A percentile compares a stretch with the other conserved stretches of the same genome.
Evolutionary conservation across 306 rosid genomes (phyloP).

Genomic region (Castanea sativa): DNA sequence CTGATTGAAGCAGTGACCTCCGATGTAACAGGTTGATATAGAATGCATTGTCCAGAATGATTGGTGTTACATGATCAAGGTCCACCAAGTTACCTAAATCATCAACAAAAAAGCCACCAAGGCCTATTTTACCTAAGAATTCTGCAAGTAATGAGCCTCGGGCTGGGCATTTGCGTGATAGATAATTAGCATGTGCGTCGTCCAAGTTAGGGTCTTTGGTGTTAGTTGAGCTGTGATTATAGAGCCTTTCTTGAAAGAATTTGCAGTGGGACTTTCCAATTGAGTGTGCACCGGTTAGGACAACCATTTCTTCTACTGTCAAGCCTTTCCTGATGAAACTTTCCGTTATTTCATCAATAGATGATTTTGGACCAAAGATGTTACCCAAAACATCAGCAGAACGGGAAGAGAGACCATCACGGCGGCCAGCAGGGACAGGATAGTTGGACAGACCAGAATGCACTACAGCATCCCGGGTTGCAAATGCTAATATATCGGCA

Average conservation of each 20-base stretch:
- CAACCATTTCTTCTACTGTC: slow-evolving; percentile 46
- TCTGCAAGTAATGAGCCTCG: neutral
- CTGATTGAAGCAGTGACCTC: slow-evolving; percentile 42
- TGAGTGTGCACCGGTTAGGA: slow-evolving; percentile 61
- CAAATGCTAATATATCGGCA: slow-evolving; percentile 51
- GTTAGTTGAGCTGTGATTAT: slow-evolving; percentile 5
- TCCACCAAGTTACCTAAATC: slow-evolving; percentile 2
- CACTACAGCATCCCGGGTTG: slow-evolving; percentile 34
- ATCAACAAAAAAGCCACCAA: too few species aligned
- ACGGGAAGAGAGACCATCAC: slow-evolving; percentile 43
- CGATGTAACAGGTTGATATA: slow-evolving; percentile 29
- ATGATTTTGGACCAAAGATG: slow-evolving; percentile 36
- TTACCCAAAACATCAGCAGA: slow-evolving; percentile 23
- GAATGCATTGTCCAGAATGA: slow-evolving; percentile 42
- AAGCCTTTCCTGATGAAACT: slow-evolving; percentile 40
- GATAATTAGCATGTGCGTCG: neutral
- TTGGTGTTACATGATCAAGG: slow-evolving; percentile 52
- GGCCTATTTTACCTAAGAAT: neutral
- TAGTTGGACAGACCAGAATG: slow-evolving; percentile 31
- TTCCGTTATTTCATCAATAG: slow-evolving; percentile 5
- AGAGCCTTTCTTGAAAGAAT: slow-evolving; percentile 28
- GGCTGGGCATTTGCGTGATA: slow-evolving; percentile 20
- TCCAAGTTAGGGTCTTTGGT: slow-evolving; percentile 33
- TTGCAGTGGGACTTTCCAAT: slow-evolving; percentile 48
- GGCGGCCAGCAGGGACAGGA: slow-evolving; percentile 42